Evolutionary conservation across 139 green algal species (phyloP), one percentile per base, ranked within the genome.

Genomic region (Chlorella ohadii): DNA sequence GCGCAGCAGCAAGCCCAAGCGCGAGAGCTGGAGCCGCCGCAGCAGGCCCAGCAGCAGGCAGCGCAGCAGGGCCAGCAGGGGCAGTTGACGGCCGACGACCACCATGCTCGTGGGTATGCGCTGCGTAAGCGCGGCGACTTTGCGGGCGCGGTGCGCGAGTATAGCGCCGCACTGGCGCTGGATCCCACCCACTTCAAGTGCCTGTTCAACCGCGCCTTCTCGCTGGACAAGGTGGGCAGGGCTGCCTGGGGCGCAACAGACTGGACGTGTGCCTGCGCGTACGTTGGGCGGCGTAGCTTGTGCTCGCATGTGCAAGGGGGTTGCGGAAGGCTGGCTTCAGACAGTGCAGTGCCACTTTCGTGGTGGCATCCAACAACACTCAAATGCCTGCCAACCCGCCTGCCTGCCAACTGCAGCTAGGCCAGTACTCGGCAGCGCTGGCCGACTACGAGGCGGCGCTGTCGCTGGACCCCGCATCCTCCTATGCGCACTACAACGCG

Each of bases 151-250:
- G 89, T 97, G 11, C 67, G 85, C n/a, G 91, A 94, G 82, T 98
- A 97, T 89, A 91, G 22, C 17, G 31, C 85, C 1, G 93, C 93
- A 1, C 86, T 98, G 28, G 72, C 71, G 17, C 66, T 94, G 38
- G 82, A 94, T 20, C 91, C 91, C 2, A n/a, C 38, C 1, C 91
- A 96, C 87, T 97, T 98, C 90, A 96, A 94, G 51, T 89, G 92
- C 4, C 91, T 95, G 1, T 98, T 98, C 91, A 97, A 98, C 91
- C 81, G 94, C 2, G 95, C 87, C n/a, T 98, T 97, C 81, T 93
- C 87, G 4, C 86, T 94, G 55, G 94, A 98, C 88, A 96, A 96
- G 92, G 89, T 96, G 27, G 15, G 88, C 19, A 1, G 27, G 28
- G 25, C 44, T 20, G 27, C 72, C 11, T 11, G 44, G 44, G 44